phyloP scores from a whole-genome alignment of 768 basidiomycete species.

The Tephrocybe sp. region DNA sequence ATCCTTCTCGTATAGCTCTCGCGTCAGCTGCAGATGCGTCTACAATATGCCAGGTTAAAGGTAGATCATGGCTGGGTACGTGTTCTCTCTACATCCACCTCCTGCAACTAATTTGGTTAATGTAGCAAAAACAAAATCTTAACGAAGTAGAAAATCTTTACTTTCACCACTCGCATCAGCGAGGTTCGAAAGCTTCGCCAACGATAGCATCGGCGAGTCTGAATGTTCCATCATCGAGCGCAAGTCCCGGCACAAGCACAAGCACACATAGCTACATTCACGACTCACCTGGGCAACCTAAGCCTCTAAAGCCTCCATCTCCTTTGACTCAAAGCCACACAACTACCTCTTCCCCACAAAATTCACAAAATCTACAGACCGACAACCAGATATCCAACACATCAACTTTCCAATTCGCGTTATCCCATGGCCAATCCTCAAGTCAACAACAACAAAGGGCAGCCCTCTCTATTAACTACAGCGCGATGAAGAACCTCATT shows the following conservation, averaged over 20 bases:
- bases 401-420: background rate
- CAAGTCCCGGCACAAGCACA: conserved; percentile 15
- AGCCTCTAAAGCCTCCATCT: conserved; percentile 23
- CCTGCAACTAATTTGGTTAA: background rate
- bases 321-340: conserved; percentile 10
- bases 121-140: conserved; percentile 70
- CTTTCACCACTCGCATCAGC: conserved; percentile 66
- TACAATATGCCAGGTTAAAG: conserved; percentile 76
- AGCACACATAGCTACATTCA: background rate
- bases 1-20: conserved; percentile 45
- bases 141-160: conserved; percentile 84
- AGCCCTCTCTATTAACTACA: background rate
- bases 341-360: background rate
- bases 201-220: conserved; percentile 20
- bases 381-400: background rate
- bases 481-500: conserved; percentile 10
- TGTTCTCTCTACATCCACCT: conserved; percentile 3
- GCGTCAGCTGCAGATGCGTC: conserved; percentile 66
- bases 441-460: background rate
- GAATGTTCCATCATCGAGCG: conserved; percentile 5
- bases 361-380: conserved; percentile 1
- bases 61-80: conserved; percentile 82
- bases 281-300: conserved; percentile 23
- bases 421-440: background rate
- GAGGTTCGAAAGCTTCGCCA: conserved; percentile 30